phyloP scores from a whole-genome alignment of 345 rosid genomes.

The Psidium guajava region DNA sequence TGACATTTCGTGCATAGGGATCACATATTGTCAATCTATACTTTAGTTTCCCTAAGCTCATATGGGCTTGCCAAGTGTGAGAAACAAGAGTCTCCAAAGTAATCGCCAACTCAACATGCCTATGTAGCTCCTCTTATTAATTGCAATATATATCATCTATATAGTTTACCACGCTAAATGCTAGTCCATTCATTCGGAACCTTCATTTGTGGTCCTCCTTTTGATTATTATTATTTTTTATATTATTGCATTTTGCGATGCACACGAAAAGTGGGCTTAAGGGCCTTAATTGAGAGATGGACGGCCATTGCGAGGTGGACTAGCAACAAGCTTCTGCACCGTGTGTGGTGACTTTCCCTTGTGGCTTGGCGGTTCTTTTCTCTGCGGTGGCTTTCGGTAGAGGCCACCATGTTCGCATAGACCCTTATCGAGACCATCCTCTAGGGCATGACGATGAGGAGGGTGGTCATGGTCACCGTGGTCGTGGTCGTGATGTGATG shows the following conservation, averaged over 20 bases:
- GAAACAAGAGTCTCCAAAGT: too few relatives aligned
- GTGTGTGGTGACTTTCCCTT: background rate
- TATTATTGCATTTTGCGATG: background rate
- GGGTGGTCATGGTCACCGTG: background rate
- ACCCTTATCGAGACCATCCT: background rate
- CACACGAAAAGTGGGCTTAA: background rate
- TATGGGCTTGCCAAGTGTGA: too few relatives aligned
- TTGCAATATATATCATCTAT: too few relatives aligned
- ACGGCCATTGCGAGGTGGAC: background rate
- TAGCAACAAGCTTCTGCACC: background rate
- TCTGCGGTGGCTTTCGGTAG: background rate
- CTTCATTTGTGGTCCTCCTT: too few relatives aligned
- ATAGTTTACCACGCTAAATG: too few relatives aligned
- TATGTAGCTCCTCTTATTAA: too few relatives aligned
- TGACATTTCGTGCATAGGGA: too few relatives aligned
- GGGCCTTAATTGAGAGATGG: background rate
- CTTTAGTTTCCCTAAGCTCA: too few relatives aligned
- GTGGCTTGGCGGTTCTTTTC: background rate
- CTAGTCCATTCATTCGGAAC: too few relatives aligned
- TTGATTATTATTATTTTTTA: too few relatives aligned
- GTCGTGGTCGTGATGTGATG: background rate
- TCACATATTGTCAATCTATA: too few relatives aligned
- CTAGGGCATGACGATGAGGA: background rate
- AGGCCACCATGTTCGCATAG: background rate
- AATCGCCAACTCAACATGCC: too few relatives aligned